Conservation (phyloP, 2,329 filamentous ascomycete species). For the Podosphaera leucotricha region DNA sequence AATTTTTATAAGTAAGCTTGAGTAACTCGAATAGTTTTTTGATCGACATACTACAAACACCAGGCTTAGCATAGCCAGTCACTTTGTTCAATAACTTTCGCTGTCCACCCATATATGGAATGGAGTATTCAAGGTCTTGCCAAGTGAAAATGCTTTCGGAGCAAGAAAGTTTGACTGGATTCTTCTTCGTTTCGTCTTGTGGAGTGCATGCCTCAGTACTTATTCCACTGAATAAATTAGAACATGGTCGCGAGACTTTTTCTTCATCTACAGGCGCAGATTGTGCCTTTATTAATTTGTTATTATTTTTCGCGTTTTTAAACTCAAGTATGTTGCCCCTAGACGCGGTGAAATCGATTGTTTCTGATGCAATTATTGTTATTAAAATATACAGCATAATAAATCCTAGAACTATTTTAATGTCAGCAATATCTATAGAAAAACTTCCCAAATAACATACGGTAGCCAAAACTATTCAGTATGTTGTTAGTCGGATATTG, state of each 20-base stretch:
- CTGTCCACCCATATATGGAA: constrained; percentile 25
- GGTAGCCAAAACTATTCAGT: constrained; percentile 70
- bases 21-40: background rate
- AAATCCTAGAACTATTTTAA: constrained; percentile 55
- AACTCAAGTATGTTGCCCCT: constrained; percentile 66
- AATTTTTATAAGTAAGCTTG: constrained; percentile 18
- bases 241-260: constrained; percentile 9
- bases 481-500: constrained; percentile 41
- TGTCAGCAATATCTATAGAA: constrained; percentile 53
- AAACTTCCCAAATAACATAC: constrained; percentile 32
- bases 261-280: constrained; percentile 19
- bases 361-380: constrained; percentile 22
- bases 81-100: constrained; percentile 31
- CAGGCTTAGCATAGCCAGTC: constrained; percentile 36
- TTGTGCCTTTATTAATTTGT: constrained; percentile 24
- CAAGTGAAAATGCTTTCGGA: constrained; percentile 57
- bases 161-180: constrained; percentile 18
- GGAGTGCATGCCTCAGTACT: background rate
- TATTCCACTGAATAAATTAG: background rate
- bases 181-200: background rate
- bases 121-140: constrained; percentile 63
- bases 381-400: background rate
- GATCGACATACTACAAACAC: constrained; percentile 9
- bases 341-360: constrained; percentile 53
- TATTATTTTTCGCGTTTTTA: constrained; percentile 38